These are phyloP conservation scores for Fusarium sp. DNA, from an alignment of 2,329 filamentous ascomycete genomes.

Conservation along the genomic window DNA sequence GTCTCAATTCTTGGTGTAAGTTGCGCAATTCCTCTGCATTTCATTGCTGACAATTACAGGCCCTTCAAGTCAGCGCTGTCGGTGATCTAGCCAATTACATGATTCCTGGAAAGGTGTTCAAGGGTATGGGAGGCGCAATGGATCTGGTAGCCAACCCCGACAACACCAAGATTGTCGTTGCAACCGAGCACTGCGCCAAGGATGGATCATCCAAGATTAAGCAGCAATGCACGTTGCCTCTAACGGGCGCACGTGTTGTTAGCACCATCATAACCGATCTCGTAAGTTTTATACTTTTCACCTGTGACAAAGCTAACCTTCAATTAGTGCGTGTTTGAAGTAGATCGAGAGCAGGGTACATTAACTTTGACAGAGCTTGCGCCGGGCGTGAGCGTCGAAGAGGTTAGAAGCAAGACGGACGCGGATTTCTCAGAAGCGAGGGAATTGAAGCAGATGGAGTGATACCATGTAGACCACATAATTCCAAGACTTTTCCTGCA, in stretches of 20 bases:
- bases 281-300: conserved; percentile 57
- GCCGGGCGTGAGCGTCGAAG: conserved; percentile 74
- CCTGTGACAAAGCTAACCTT: conserved; percentile 10
- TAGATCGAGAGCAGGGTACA: conserved; percentile 70
- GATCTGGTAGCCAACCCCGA: conserved; percentile 78
- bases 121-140: conserved; percentile 88
- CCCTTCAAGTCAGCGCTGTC: conserved; percentile 81
- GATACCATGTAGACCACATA: conserved; percentile 21
- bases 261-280: conserved; percentile 81
- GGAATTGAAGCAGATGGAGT: conserved; percentile 63
- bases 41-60: conserved; percentile 50
- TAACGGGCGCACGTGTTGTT: conserved; percentile 75
- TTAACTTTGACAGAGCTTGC: conserved; percentile 78
- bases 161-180: conserved; percentile 77
- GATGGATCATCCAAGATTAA: conserved; percentile 76
- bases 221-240: conserved; percentile 70
- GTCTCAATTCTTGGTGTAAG: conserved; percentile 80
- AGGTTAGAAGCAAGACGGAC: conserved; percentile 76
- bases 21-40: not conserved
- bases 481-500: conserved; percentile 19
- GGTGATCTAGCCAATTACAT: conserved; percentile 91
- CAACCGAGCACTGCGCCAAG: conserved; percentile 77
- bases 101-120: conserved; percentile 88
- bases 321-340: conserved; percentile 74
- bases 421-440: conserved; percentile 74